Evolutionary conservation across 1,284 basidiomycete species (phyloP), one percentile per base, ranked within the genome.

Genomic region (Ceratobasidium sp.): DNA sequence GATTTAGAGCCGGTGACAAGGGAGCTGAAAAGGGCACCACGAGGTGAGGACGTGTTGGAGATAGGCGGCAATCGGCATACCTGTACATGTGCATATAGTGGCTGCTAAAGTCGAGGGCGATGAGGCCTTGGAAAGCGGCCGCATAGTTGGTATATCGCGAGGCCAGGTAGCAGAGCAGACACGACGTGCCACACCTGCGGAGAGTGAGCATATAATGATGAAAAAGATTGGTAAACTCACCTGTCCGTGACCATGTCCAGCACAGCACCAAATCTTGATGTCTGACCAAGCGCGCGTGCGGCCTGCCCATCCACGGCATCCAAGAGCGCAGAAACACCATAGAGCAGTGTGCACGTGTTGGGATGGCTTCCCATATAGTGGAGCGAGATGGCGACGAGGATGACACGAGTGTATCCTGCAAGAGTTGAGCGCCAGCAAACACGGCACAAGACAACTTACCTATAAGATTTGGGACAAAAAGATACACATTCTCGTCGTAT

Each of bases 41-140:
- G 45, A 43, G 34, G 38, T 62, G 7, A 69, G 57, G 20, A 35
- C 17, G 32, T 2, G 31, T 35, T 13, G 49, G 22, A n/a, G 27
- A 20, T 34, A 52, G 45, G 43, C 10, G 34, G 43, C 12, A 43
- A 69, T 17, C 20, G 31, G 15, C 85, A 71, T 75, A 95, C 95
- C 94, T 96, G 81, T 98, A 98, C 96, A 99, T 99, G 82, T 99
- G 97, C 86, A 99, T 98, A 82, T 98, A 99, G 80, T 99, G 96
- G 75, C 94, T 96, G 73, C 91, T 91, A 79, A 99, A 99, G 80
- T 99, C 97, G 72, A 99, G 88, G 0, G 96, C 88, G 80, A 99
- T 98, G 72, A 99, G 87, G 79, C 92, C 91, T 80, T 98, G 95
- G 83, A 99, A 98, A 58, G 90, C 77, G 60, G 97, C 82, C 1